These are phyloP conservation scores for Eutypella sp. DNA, from an alignment of 2,329 filamentous ascomycete species.

Conservation along the genomic window DNA sequence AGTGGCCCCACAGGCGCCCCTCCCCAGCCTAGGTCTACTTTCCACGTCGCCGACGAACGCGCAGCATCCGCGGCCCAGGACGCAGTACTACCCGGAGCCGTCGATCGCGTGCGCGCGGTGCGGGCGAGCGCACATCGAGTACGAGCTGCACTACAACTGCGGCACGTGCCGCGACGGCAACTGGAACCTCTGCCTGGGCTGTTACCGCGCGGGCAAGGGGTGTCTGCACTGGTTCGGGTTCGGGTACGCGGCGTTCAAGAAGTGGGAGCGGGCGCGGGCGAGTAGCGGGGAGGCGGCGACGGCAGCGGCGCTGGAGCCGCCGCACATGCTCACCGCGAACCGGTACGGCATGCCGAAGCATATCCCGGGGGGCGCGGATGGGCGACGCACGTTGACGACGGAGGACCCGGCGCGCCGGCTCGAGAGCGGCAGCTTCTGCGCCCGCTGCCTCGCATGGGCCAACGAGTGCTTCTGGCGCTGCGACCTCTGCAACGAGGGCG, in stretches of 20 bases:
- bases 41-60: slow-evolving; percentile 21
- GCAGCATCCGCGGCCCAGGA: slow-evolving; percentile 35
- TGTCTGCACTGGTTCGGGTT: slow-evolving; percentile 90
- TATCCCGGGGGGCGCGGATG: slow-evolving; percentile 47
- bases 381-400: slow-evolving; percentile 53
- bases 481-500: slow-evolving; percentile 79
- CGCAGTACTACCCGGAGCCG: slow-evolving; percentile 62
- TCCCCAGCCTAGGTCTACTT: slow-evolving; percentile 26
- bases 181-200: slow-evolving; percentile 76
- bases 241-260: slow-evolving; percentile 63
- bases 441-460: slow-evolving; percentile 65
- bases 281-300: slow-evolving; percentile 28
- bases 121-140: slow-evolving; percentile 67
- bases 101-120: slow-evolving; percentile 71
- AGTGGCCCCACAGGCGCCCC: slow-evolving; percentile 28
- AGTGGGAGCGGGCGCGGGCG: slow-evolving; percentile 54
- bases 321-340: slow-evolving; percentile 54
- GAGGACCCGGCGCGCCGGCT: slow-evolving; percentile 65
- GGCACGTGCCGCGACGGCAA: slow-evolving; percentile 61
- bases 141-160: slow-evolving; percentile 84
- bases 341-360: slow-evolving; percentile 50
- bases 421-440: slow-evolving; percentile 80
- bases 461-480: slow-evolving; percentile 91
- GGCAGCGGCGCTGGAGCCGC: slow-evolving; percentile 35
- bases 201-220: slow-evolving; percentile 71